Base-by-base conservation (phyloP, 2,329 filamentous ascomycete genomes). In the Myotisia sp. region DNA sequence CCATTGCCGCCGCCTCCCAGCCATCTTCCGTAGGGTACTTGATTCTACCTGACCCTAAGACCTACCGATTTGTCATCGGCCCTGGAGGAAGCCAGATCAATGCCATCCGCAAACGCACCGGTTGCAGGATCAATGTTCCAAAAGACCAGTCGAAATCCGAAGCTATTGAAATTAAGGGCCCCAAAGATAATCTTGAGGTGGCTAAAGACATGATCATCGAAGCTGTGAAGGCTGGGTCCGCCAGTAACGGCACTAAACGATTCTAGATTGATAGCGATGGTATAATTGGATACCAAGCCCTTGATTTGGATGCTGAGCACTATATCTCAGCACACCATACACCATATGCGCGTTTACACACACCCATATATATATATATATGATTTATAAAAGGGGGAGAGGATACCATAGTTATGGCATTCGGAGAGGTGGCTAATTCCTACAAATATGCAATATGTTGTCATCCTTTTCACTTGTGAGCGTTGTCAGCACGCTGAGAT, bases 81-180 rank as follows among this genome's bases (percentile, higher is more conserved):
- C 76, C 79, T 44, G 81, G 79, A 39, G 90, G 90, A 39, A 80
- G 74, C 56, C 87, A 87, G 59, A 92, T 98, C 56, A 94, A 94
- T 60, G 65, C 74, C 26, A 94, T 98, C 54, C 76, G 90, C 47
- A 84, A 83, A 63, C 76, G 90, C 65, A 94, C 85, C 33, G 82
- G 81, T 36, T 94, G 86, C 60, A 85, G 80, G 62, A 92, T 98
- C 54, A 85, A 86, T 44, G 87, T 98, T 26, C 90, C 90, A 14
- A 76, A 82, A 45, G 78, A 83, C 50, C 80, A 92, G 57, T 65
- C 65, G 23, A 61, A 64, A 46, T 70, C 67, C 14, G 86, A 94
- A 58, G 83, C 87, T 3, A 94, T 98, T 53, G 84, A 93, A 63
- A 80, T 98, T 48, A 67, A 79, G 22, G 90, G 90, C 24, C 71